phyloP scores from a whole-genome alignment of 345 rosid genomes.

The Raphanus raphanistrum region DNA sequence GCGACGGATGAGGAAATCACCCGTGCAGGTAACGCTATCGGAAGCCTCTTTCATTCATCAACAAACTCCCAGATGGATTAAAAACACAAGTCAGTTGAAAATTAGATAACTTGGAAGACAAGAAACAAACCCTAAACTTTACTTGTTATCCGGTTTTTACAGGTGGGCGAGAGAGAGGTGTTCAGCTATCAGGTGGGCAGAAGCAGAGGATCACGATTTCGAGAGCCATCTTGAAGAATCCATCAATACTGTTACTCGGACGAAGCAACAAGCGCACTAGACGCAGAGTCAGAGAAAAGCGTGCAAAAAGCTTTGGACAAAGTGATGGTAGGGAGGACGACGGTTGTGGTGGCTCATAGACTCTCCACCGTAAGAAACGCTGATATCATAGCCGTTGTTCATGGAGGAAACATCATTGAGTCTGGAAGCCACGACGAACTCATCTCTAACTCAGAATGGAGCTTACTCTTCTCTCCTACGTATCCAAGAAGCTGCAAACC shows the following conservation, averaged over 20 bases:
- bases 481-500: conserved; percentile 71
- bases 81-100: conserved; percentile 72
- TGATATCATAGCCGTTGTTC: conserved; percentile 80
- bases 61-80: conserved; percentile 82
- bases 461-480: conserved; percentile 72
- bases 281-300: conserved; percentile 88
- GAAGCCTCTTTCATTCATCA: conserved; percentile 78
- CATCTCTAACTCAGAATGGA: conserved; percentile 59
- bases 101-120: background rate
- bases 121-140: background rate
- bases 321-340: conserved; percentile 93
- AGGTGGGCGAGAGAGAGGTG: conserved; percentile 97
- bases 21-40: conserved; percentile 74
- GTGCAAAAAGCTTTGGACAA: conserved; percentile 92
- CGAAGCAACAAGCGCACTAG: conserved; percentile 96
- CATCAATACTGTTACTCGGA: conserved; percentile 85
- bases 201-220: conserved; percentile 89
- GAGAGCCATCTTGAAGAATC: conserved; percentile 81
- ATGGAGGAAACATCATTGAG: conserved; percentile 76
- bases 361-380: conserved; percentile 89
- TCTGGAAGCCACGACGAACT: conserved; percentile 90
- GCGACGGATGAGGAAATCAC: conserved; percentile 68
- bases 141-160: background rate
- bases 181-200: conserved; percentile 93
- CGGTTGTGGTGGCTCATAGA: conserved; percentile 86